Evolutionary conservation across 2,329 filamentous ascomycete species (phyloP), one percentile per base, ranked within the genome.

Genomic region (Myriosclerotinia curreyana): DNA sequence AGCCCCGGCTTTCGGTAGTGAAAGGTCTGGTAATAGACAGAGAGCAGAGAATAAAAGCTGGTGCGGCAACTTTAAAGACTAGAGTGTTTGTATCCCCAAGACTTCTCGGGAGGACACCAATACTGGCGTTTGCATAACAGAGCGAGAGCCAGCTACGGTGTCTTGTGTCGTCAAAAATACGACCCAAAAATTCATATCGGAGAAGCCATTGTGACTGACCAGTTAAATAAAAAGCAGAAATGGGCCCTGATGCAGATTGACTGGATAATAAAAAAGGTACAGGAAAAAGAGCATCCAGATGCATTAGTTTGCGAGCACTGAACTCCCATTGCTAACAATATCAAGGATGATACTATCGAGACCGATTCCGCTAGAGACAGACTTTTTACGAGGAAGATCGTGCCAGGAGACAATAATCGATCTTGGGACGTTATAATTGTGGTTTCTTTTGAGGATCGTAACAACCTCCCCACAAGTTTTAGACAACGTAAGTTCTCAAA

Each of bases 1-100:
- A 84, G 53, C 82, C 82, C 0, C 81, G 84, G 62, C 79, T 85
- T 0, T 81, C 82, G 6, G 82, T 84, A 1, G 81, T 82, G 50
- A 81, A 82, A 66, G 82, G 82, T 0, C 72, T 84, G 2, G 78
- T 84, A 1, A 74, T 79, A 3, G 81, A 85, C 56, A 76, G 81
- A 14, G 74, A 83, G n/a, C 79, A 82, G 50, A 80, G 77, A 55
- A 74, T 81, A 5, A 75, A 77, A 0, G 76, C 76, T 17, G 75
- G 74, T 1, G 72, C 74, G 2, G 73, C 80, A 0, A 79, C 83
- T 0, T 74, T 84, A 11, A 74, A 76, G 11, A 75, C 73, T 38
- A 73, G 79, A 5, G 73, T 79, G 54, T 64, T 42, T 25, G 53
- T 46, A 20, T 28, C 60, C 38, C n/a, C 11, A 31, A 56, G 6